Evolutionary conservation across 176 grass and related monocot genomes (phyloP), one percentile per base, ranked within the genome.

Genomic region (Lolium perenne): DNA sequence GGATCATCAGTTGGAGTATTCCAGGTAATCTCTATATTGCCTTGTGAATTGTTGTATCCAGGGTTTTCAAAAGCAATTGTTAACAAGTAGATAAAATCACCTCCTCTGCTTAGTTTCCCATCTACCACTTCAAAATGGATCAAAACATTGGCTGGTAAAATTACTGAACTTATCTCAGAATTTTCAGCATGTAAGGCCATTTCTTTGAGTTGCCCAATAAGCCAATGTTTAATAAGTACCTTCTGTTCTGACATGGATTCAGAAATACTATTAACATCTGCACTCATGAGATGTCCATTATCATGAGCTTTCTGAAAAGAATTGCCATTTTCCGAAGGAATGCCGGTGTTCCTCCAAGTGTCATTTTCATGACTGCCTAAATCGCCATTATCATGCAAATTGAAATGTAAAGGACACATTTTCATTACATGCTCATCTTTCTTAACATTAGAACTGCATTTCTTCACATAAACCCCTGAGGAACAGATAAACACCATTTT

Each of bases 121-220:
- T 91, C 88, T 25, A 81, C 75, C 26, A 81, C 92, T 93, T 95
- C 93, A 78, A 95, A 92, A 85, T 98, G 96, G 69, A 98, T 92
- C 57, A 98, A 86, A 74, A 86, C 81, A 87, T 92, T 85, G 54
- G 86, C 81, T 79, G 96, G 77, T 69, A 98, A 86, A 91, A 95
- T 35, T 57, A 98, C 53, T 72, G 83, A 76, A 64, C 55, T 87
- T 61, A 83, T 86, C 74, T 88, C 61, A 25, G 76, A 82, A 59
- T 82, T 63, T 66, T 77, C 79, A 90, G n/a, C 83, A 54, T 91
- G 90, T 8, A 85, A 91, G 65, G 67, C 18, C 72, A 91, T 87
- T 80, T 85, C 91, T 80, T 92, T 89, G 65, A 95, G 68, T 67
- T 98, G 96, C 12, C 91, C 88, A 35, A 87, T 72, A 77, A 98